Conservation (phyloP, 495 filamentous ascomycete genomes). For the Xylaria nigripes region DNA sequence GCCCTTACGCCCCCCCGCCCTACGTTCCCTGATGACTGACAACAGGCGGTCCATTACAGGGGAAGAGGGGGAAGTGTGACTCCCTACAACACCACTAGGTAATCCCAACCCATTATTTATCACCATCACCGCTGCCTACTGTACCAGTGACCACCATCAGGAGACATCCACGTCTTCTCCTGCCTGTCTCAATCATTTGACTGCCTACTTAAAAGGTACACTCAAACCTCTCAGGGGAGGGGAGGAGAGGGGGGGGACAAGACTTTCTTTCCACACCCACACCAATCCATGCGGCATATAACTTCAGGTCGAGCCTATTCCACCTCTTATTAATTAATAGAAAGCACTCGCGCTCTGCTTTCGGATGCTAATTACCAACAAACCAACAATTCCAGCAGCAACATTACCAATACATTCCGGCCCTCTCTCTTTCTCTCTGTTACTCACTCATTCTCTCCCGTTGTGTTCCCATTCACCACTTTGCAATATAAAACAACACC, state of each 20-base stretch:
- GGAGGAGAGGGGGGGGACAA: background rate
- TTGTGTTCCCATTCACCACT: background rate
- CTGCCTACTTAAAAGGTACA: background rate
- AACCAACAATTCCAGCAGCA: background rate
- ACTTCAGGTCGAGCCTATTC: background rate
- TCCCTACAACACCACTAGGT: slow-evolving; percentile 13
- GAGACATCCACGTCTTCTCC: slow-evolving; percentile 27
- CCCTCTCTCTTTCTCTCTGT: background rate
- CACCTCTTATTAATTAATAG: background rate
- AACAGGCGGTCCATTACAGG: slow-evolving; percentile 16
- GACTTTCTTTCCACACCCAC: background rate
- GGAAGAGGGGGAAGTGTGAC: slow-evolving; percentile 23
- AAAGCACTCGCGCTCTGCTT: background rate
- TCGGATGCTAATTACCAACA: background rate
- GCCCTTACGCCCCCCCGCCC: slow-evolving; percentile 20
- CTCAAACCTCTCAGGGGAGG: no score
- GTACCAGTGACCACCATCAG: slow-evolving; percentile 20
- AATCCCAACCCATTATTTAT: background rate
- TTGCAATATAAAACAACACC: background rate
- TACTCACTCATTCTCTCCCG: background rate
- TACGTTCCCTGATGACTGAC: slow-evolving; percentile 24
- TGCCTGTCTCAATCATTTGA: background rate
- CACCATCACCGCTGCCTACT: slow-evolving; percentile 1
- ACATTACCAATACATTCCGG: background rate
- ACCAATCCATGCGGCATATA: no score